These are phyloP conservation scores for Colletotrichum tropicicola DNA, from an alignment of 2,329 filamentous ascomycete genomes.

Conservation along the genomic window DNA sequence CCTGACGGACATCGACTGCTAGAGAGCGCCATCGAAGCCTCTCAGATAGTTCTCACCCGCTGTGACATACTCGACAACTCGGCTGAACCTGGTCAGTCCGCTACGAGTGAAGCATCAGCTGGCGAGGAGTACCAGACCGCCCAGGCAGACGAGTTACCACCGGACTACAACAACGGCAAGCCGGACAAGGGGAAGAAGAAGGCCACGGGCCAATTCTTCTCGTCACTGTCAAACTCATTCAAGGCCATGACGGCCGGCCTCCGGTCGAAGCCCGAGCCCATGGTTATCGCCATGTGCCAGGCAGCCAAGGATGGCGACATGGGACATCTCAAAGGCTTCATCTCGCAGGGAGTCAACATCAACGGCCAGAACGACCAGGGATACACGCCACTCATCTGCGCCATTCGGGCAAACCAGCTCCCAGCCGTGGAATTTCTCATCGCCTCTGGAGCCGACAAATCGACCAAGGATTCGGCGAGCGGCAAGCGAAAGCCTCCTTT, in stretches of 20 bases:
- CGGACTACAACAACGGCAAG: background rate
- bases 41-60: constrained; percentile 13
- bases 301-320: constrained; percentile 43
- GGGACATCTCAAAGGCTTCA: constrained; percentile 41
- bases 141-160: background rate
- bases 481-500: constrained; percentile 34
- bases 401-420: constrained; percentile 41
- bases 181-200: constrained; percentile 25
- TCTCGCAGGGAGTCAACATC: constrained; percentile 45
- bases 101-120: background rate
- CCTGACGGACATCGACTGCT: constrained; percentile 16
- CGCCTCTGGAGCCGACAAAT: constrained; percentile 39
- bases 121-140: background rate
- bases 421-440: constrained; percentile 44
- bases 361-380: constrained; percentile 47
- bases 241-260: constrained; percentile 44
- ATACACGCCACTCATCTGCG: constrained; percentile 44
- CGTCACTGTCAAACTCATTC: constrained; percentile 43
- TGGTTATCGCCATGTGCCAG: constrained; percentile 47
- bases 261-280: constrained; percentile 44
- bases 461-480: constrained; percentile 27
- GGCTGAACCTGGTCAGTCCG: background rate
- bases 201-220: constrained; percentile 31
- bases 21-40: constrained; percentile 21
- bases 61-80: background rate